Evolutionary conservation across 768 basidiomycete genomes (phyloP).

Genomic region (Naematelia aurantialba): DNA sequence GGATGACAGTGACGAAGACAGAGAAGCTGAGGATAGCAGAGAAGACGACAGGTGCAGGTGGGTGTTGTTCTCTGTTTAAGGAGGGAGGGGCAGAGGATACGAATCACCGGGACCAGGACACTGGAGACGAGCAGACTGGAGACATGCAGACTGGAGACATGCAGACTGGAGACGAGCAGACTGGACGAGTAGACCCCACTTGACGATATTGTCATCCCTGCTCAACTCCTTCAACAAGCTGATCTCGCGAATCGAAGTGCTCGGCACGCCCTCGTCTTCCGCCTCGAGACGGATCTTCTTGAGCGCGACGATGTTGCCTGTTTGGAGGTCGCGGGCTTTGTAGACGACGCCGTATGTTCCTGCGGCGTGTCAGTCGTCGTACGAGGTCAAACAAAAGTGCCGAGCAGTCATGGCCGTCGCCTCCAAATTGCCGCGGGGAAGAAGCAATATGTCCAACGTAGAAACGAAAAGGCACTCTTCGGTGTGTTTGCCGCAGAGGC

Average conservation of each 20-base stretch:
- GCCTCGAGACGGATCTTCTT: slow-evolving; percentile 99
- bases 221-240: slow-evolving; percentile 87
- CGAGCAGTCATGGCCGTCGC: too few relatives aligned
- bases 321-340: slow-evolving; percentile 80
- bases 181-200: slow-evolving; percentile 51
- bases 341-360: slow-evolving; percentile 99
- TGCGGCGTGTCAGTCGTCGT: too few relatives aligned
- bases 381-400: too few relatives aligned
- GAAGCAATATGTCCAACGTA: neutral
- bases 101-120: neutral
- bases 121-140: neutral
- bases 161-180: neutral
- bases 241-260: slow-evolving; percentile 97
- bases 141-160: neutral
- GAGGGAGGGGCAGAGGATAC: neutral
- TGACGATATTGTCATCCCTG: slow-evolving; percentile 91
- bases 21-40: too few relatives aligned
- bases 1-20: too few relatives aligned
- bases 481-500: too few relatives aligned
- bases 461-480: neutral
- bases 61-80: too few relatives aligned
- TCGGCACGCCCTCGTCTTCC: slow-evolving; percentile 97
- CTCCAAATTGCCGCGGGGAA: too few relatives aligned
- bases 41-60: too few relatives aligned
- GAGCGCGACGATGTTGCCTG: slow-evolving; percentile 81